Conservation (phyloP, 1,284 basidiomycete species). For the Leccinum solheimii region DNA sequence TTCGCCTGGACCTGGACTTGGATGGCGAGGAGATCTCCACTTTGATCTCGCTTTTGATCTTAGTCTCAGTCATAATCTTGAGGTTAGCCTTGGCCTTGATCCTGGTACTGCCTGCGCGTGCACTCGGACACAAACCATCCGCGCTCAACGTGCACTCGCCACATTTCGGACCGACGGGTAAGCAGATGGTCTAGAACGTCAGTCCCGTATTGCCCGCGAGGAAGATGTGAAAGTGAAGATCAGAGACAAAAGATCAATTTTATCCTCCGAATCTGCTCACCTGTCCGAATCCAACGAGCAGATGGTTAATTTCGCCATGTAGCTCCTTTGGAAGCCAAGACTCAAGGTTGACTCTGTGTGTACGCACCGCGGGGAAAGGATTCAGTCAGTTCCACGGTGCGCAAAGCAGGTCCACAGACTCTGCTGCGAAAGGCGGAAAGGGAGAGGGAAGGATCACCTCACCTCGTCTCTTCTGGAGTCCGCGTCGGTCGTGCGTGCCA, state of each 20-base stretch:
- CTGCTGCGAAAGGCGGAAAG: not conserved
- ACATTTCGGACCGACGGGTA: slow-evolving; percentile 82
- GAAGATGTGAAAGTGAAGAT: not conserved
- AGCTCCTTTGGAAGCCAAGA: slow-evolving; percentile 86
- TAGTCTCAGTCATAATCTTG: slow-evolving; percentile 31
- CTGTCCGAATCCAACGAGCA: slow-evolving; percentile 94
- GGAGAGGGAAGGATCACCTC: not conserved
- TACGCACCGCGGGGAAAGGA: not conserved
- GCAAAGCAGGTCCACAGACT: not conserved
- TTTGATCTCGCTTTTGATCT: slow-evolving; percentile 41
- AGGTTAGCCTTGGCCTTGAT: slow-evolving; percentile 22
- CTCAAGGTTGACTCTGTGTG: slow-evolving; percentile 77
- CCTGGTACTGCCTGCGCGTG: slow-evolving; percentile 32
- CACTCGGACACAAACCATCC: slow-evolving; percentile 61
- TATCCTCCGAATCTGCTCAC: slow-evolving; percentile 38
- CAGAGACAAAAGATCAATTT: not conserved
- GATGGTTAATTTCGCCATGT: slow-evolving; percentile 81
- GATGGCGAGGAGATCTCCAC: slow-evolving; percentile 30
- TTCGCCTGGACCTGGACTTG: not conserved
- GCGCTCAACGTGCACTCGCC: slow-evolving; percentile 68
- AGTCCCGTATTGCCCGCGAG: not conserved
- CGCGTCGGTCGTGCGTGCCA: slow-evolving; percentile 89
- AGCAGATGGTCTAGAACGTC: slow-evolving; percentile 65
- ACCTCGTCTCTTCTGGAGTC: slow-evolving; percentile 87
- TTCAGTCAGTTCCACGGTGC: not conserved